Percentiles rank a stretch among this genome's conserved stretches.
phyloP scores from a whole-genome alignment of 73 alveolate species.

The Paramecium sexaurelia region DNA sequence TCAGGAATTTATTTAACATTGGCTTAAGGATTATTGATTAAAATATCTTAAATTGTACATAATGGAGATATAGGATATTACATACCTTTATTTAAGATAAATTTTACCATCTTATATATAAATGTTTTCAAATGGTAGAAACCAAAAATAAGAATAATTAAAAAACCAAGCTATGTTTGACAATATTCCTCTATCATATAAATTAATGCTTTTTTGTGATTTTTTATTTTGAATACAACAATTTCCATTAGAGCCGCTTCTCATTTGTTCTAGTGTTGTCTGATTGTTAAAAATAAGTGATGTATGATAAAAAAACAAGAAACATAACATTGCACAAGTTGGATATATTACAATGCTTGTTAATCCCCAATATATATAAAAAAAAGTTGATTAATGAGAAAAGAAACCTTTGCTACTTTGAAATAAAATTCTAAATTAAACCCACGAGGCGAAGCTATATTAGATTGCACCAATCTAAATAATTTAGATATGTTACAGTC shows the following conservation, averaged over 20 bases:
- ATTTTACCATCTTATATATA: conserved; percentile 53
- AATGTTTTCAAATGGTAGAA: conserved; percentile 29
- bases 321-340: conserved; percentile 23
- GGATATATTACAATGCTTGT: conserved; percentile 50
- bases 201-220: not conserved
- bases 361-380: conserved; percentile 47
- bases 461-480: conserved; percentile 44
- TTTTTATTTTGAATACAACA: not conserved
- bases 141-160: conserved; percentile 54
- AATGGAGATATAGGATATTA: conserved; percentile 48
- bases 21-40: not conserved
- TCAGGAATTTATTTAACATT: not conserved
- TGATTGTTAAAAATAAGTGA: conserved; percentile 19
- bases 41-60: conserved; percentile 28
- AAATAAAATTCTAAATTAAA: conserved; percentile 38
- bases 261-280: conserved; percentile 61
- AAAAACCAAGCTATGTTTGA: conserved; percentile 43
- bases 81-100: not conserved
- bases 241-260: not conserved
- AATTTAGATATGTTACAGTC: not conserved
- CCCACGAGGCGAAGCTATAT: conserved; percentile 38
- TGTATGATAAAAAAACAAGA: conserved; percentile 44
- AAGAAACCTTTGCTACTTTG: conserved; percentile 1
- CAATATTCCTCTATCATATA: conserved; percentile 42
- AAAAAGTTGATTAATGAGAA: not conserved